Conservation (phyloP, 257 asterid species). For the Solanum chilense region DNA sequence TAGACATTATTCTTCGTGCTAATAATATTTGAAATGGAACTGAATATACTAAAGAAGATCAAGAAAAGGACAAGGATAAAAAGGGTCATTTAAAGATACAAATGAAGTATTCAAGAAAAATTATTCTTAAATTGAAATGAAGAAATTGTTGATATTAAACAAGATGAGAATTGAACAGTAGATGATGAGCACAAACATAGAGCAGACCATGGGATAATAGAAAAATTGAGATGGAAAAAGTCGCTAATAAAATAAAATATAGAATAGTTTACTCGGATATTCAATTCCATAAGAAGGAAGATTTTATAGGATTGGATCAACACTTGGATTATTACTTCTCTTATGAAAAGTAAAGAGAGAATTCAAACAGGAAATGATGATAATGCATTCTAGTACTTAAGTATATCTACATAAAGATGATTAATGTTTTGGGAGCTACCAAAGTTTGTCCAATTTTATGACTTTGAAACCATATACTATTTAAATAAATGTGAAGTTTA, state of each 20-base stretch:
- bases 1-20: too few relatives aligned
- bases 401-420: not conserved
- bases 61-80: not conserved
- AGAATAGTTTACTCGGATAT: not conserved
- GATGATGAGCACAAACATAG: too few relatives aligned
- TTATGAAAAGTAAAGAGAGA: not conserved
- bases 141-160: not conserved
- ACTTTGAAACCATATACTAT: not conserved
- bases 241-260: too few relatives aligned
- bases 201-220: not conserved
- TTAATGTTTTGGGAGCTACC: not conserved
- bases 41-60: not conserved
- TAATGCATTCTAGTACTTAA: not conserved
- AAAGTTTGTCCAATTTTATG: not conserved
- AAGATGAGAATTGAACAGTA: not conserved
- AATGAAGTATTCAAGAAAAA: not conserved
- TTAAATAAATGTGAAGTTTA: not conserved
- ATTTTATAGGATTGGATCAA: not conserved
- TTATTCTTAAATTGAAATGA: not conserved
- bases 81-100: not conserved
- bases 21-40: not conserved
- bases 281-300: not conserved
- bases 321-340: not conserved
- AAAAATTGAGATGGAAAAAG: not conserved
- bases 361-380: too few relatives aligned